phyloP scores from a whole-genome alignment of 1,284 basidiomycete genomes.

The Phellopilus nigrolimitatus region DNA sequence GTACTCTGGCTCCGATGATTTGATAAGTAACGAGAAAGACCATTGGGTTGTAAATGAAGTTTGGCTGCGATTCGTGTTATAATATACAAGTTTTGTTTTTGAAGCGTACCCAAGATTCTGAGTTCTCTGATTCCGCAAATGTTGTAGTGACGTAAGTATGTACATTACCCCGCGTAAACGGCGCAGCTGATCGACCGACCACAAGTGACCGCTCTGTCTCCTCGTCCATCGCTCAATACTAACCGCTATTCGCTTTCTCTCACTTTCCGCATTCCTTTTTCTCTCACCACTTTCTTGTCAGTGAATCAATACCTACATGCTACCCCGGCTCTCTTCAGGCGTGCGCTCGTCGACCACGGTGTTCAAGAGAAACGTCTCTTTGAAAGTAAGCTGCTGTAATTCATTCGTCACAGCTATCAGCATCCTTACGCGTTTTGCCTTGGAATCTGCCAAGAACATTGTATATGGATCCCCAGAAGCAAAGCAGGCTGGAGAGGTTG shows the following conservation, averaged over 20 bases:
- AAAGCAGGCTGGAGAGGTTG: constrained; percentile 73
- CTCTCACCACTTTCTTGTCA: neutral
- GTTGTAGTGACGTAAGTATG: too few relatives aligned
- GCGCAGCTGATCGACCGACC: neutral
- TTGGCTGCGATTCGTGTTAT: constrained; percentile 32
- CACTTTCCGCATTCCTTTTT: neutral
- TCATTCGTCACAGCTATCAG: neutral
- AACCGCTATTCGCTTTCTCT: neutral
- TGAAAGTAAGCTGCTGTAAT: constrained; percentile 7
- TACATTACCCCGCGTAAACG: too few relatives aligned
- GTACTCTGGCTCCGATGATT: constrained; percentile 22
- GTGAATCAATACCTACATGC: neutral
- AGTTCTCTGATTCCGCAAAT: too few relatives aligned
- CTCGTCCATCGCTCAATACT: neutral
- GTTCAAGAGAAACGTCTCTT: constrained; percentile 13
- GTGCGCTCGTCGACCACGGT: neutral
- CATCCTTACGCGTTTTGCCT: constrained; percentile 6
- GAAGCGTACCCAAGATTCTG: neutral
- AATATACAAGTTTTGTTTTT: neutral
- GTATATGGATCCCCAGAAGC: constrained; percentile 82
- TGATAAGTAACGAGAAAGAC: constrained; percentile 27
- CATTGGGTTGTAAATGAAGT: constrained; percentile 46
- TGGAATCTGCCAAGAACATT: constrained; percentile 37
- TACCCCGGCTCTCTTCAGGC: neutral
- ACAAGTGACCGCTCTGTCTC: neutral